Percentiles rank a stretch among this genome's conserved stretches.
These are phyloP conservation scores for Lanmaoa pseudosensibilis DNA, from an alignment of 768 basidiomycete genomes.

Conservation along the genomic window DNA sequence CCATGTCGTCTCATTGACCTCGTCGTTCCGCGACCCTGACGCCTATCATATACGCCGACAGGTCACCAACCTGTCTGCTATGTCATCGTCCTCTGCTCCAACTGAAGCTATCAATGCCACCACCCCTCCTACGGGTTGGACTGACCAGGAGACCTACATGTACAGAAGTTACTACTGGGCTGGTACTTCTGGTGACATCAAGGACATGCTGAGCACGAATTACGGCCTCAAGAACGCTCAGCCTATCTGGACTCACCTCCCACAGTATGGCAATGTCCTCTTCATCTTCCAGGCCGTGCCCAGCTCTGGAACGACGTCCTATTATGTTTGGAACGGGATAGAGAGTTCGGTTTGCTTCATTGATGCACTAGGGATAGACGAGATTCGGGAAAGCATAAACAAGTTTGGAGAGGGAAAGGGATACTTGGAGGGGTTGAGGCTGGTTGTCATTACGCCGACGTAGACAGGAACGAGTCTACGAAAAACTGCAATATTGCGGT, in stretches of 20 bases:
- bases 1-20: neutral
- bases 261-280: neutral
- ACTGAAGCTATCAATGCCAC: neutral
- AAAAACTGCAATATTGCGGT: neutral
- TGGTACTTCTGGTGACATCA: neutral
- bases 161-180: neutral
- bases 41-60: neutral
- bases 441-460: neutral
- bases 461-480: neutral
- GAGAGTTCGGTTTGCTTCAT: neutral
- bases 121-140: conserved; percentile 1
- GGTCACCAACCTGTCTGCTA: neutral
- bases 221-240: neutral
- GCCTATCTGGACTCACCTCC: neutral
- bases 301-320: neutral
- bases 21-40: neutral
- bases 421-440: neutral
- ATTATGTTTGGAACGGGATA: conserved; percentile 8
- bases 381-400: neutral
- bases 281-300: conserved; percentile 4
- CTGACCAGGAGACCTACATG: neutral
- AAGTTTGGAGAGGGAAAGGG: neutral
- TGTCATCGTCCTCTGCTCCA: neutral
- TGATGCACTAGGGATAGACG: neutral
- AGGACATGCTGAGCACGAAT: neutral